These are phyloP conservation scores for Starmerella powellii DNA, from an alignment of 805 yeast genomes.

Conservation along the genomic window DNA sequence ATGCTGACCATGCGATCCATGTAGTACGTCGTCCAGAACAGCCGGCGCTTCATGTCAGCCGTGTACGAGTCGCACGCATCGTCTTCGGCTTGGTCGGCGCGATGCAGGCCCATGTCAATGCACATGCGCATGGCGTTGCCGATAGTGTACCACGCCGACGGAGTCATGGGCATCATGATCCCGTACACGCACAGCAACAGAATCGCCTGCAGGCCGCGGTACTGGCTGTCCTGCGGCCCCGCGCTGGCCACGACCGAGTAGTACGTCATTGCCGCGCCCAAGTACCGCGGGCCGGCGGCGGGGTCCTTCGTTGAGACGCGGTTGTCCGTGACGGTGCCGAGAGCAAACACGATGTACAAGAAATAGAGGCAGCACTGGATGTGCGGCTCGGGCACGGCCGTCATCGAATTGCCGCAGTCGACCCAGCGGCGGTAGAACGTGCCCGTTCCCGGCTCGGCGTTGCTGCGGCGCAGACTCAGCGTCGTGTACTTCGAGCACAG, in stretches of 20 bases:
- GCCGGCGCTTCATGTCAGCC: slow-evolving; percentile 56
- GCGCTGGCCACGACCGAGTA: slow-evolving; percentile 23
- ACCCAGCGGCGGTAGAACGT: slow-evolving; percentile 19
- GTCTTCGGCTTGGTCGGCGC: slow-evolving; percentile 34
- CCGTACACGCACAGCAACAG: slow-evolving; percentile 58
- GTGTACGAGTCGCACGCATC: slow-evolving; percentile 38
- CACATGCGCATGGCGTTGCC: slow-evolving; percentile 71
- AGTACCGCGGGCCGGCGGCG: slow-evolving; percentile 48
- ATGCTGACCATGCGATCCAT: slow-evolving; percentile 78
- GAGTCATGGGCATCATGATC: slow-evolving; percentile 76
- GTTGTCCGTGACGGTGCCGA: slow-evolving; percentile 64
- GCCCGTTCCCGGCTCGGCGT: slow-evolving; percentile 17
- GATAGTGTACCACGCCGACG: slow-evolving; percentile 85
- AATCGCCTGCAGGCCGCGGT: slow-evolving; percentile 64
- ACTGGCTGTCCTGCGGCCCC: slow-evolving; percentile 34
- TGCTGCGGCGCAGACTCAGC: slow-evolving; percentile 8
- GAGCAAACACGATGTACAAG: slow-evolving; percentile 64
- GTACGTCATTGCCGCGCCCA: slow-evolving; percentile 45
- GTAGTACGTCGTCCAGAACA: slow-evolving; percentile 84
- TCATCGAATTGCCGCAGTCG: slow-evolving; percentile 13
- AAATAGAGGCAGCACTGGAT: slow-evolving; percentile 40
- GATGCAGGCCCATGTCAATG: slow-evolving; percentile 75
- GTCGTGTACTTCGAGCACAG: slow-evolving; percentile 32
- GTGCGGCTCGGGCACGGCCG: slow-evolving; percentile 16
- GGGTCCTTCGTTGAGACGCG: slow-evolving; percentile 35